Percentiles rank a stretch among this genome's conserved stretches.
Conservation (phyloP, 2,329 filamentous ascomycete species). For the Gnomoniopsis sp. region DNA sequence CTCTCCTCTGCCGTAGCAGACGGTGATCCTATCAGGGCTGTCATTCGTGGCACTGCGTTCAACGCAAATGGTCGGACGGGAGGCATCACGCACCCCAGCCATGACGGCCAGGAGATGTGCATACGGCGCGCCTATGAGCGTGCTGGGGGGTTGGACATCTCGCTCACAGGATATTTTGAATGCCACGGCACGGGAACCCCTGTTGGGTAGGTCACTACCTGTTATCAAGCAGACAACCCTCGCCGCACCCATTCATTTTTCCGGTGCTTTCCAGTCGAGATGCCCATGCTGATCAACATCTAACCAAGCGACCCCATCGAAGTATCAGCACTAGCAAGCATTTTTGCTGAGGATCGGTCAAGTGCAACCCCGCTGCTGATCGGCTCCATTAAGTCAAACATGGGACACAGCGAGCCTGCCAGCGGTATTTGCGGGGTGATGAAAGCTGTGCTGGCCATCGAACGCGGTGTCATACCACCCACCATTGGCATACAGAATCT, state of each 20-base stretch:
- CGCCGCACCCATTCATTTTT: too few relatives aligned
- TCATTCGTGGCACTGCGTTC: conserved; percentile 34
- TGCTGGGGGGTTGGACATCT: conserved; percentile 36
- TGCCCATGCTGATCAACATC: too few relatives aligned
- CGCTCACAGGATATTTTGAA: conserved; percentile 29
- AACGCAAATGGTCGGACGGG: conserved; percentile 38
- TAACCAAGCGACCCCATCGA: conserved; percentile 7
- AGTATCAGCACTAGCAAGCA: not conserved
- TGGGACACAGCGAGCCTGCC: conserved; percentile 21
- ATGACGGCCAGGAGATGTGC: conserved; percentile 27
- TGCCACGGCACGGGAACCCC: conserved; percentile 15
- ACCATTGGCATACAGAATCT: conserved; percentile 9
- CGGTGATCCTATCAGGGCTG: conserved; percentile 40
- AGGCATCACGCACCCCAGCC: conserved; percentile 27
- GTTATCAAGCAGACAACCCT: too few relatives aligned
- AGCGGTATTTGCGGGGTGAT: conserved; percentile 21
- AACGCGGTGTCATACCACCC: conserved; percentile 17
- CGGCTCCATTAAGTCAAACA: conserved; percentile 22
- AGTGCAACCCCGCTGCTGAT: conserved; percentile 41
- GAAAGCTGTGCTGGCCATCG: conserved; percentile 19
- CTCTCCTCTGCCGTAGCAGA: conserved; percentile 43
- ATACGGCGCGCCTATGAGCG: conserved; percentile 43
- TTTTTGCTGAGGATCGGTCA: too few relatives aligned
- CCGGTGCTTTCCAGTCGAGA: too few relatives aligned
- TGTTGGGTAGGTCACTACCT: too few relatives aligned